Base-by-base conservation (phyloP, 768 basidiomycete species). In the Tubosaeta brunneosetosa region DNA sequence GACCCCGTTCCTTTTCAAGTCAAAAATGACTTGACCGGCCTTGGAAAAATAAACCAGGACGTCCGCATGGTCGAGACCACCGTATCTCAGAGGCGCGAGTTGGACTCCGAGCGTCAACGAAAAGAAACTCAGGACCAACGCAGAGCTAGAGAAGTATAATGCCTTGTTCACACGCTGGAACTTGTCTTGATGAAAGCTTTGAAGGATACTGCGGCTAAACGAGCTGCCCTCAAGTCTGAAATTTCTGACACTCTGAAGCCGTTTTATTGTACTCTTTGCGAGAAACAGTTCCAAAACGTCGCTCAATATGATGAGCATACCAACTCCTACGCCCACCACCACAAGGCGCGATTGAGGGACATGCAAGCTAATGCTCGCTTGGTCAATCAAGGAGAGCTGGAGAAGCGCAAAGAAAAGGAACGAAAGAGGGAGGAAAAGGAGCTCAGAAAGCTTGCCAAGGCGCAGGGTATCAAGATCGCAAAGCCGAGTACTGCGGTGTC, bases 241-340 rank as follows among this genome's bases (percentile, higher is more conserved):
- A 81, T 93, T 29, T 80, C 78, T 1, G 76, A 76, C 44, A 83
- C 83, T 5, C 76, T 92, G 44, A 77, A 77, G 31, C 77, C 87
- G 9, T 92, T 92, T 69, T 91, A 91, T 64, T 93, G 91, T 66
- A 70, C 75, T 25, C 77, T 91, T 17, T 93, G 91, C 72, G 88
- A 91, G 55, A 91, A 91, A 66, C 91, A 93, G 66, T 92, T 91
- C 72, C 79, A 84, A 66, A 92, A 79, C 45, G 87, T 92, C 17
- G 83, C 88, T 0, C 90, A 91, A 62, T 93, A 88, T 60, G 91
- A 92, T 57, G 91, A 92, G 62, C 91, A 93, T 68, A 88, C 87
- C 49, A 92, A 91, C 62, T 91, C 91, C 7, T 91, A 91, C 58
- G 87, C 88, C 0, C 89, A 91, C 62, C 87, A 89, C 60, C 90